Evolutionary conservation across 1,284 basidiomycete species (phyloP).

Genomic region (Athelia sp.): DNA sequence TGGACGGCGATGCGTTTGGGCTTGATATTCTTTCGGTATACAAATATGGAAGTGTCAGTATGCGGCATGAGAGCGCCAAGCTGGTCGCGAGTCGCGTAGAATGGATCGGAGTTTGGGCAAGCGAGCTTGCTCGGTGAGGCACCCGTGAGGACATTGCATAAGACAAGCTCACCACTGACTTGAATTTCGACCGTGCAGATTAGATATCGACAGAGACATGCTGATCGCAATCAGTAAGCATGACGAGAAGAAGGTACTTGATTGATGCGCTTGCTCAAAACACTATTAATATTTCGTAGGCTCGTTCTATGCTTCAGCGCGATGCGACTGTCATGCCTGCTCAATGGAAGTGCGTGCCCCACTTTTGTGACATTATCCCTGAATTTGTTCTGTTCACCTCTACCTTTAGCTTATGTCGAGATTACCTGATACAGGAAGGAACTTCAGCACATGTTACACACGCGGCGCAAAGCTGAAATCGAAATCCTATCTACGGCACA

Average conservation of each 20-base stretch:
- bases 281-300: constrained; percentile 36
- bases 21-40: constrained; percentile 87
- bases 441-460: constrained; percentile 73
- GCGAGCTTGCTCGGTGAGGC: constrained; percentile 58
- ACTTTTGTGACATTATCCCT: neutral
- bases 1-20: constrained; percentile 89
- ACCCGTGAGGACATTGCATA: neutral
- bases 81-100: constrained; percentile 62
- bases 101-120: constrained; percentile 78
- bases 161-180: neutral
- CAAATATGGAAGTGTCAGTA: constrained; percentile 59
- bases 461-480: constrained; percentile 83
- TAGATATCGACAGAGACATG: constrained; percentile 32
- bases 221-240: constrained; percentile 66
- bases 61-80: constrained; percentile 60
- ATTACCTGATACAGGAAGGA: constrained; percentile 52
- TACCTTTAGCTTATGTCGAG: neutral
- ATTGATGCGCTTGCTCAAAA: constrained; percentile 1
- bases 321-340: constrained; percentile 39
- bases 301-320: constrained; percentile 58
- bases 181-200: neutral
- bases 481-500: constrained; percentile 52
- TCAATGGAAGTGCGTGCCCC: constrained; percentile 63
- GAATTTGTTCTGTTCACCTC: no score
- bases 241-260: constrained; percentile 68